Percentiles rank a stretch among this genome's conserved stretches.
phyloP scores from a whole-genome alignment of 2,329 filamentous ascomycete species.

The Colletotrichum musae region DNA sequence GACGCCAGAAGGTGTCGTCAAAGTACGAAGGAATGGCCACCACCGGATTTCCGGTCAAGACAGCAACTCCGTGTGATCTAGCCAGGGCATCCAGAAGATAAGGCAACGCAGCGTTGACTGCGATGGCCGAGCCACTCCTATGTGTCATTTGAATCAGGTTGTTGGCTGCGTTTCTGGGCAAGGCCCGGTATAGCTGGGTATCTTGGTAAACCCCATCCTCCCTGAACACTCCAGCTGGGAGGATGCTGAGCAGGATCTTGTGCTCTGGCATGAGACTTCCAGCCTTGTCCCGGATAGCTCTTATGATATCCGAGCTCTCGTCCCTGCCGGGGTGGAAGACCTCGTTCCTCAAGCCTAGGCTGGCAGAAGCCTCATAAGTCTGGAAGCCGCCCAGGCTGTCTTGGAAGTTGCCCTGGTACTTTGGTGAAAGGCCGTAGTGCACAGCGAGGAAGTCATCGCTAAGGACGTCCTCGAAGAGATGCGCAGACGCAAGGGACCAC shows the following conservation, averaged over 20 bases:
- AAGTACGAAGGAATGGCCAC: conserved; percentile 86
- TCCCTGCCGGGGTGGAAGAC: conserved; percentile 90
- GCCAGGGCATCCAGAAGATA: conserved; percentile 91
- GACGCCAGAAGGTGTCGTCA: conserved; percentile 92
- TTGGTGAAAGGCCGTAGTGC: conserved; percentile 88
- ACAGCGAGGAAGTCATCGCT: conserved; percentile 95
- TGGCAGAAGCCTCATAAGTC: conserved; percentile 94
- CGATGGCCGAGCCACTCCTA: conserved; percentile 82
- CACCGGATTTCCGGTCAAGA: conserved; percentile 87
- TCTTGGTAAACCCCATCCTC: conserved; percentile 86
- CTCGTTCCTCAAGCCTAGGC: conserved; percentile 92
- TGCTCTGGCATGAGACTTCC: conserved; percentile 85
- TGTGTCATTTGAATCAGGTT: conserved; percentile 79
- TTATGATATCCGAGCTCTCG: conserved; percentile 91
- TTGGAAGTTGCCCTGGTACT: conserved; percentile 96
- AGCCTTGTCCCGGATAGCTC: conserved; percentile 88
- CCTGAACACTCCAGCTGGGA: conserved; percentile 84
- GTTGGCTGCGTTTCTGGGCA: conserved; percentile 80
- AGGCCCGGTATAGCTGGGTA: conserved; percentile 79
- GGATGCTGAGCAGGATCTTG: conserved; percentile 85
- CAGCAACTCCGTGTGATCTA: conserved; percentile 83
- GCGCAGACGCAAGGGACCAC: conserved; percentile 92
- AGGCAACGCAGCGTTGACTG: conserved; percentile 89
- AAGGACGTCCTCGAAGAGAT: conserved; percentile 88
- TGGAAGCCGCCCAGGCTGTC: conserved; percentile 96